A percentile compares a stretch with the other conserved stretches of the same genome.
phyloP scores from a whole-genome alignment of 345 rosid genomes.

The Lumnitzera littorea region DNA sequence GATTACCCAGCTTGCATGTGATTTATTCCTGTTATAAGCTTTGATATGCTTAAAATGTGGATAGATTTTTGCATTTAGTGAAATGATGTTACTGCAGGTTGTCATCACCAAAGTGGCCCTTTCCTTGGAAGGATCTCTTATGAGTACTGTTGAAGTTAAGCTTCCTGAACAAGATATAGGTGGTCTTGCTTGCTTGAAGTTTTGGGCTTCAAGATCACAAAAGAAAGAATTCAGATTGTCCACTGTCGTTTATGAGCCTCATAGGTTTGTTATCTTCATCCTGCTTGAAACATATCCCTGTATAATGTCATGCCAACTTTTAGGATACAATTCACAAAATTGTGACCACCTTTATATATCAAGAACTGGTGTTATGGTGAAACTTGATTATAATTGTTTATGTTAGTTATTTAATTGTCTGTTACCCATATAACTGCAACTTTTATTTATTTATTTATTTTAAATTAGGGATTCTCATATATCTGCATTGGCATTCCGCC shows the following conservation, averaged over 20 bases:
- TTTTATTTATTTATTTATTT: not conserved
- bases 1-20: not conserved
- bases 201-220: slow-evolving; percentile 58
- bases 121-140: slow-evolving; percentile 68
- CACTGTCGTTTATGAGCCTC: slow-evolving; percentile 90
- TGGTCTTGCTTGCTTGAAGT: slow-evolving; percentile 77
- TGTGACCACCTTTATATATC: no score
- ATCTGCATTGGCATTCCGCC: slow-evolving; percentile 77
- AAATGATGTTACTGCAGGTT: slow-evolving; percentile 29
- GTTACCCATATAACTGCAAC: no score
- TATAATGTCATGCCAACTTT: not conserved
- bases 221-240: slow-evolving; percentile 60
- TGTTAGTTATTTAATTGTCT: no score
- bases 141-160: slow-evolving; percentile 81
- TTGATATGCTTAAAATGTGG: no score
- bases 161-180: slow-evolving; percentile 89
- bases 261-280: slow-evolving; percentile 39
- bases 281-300: no score
- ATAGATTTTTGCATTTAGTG: not conserved
- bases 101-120: slow-evolving; percentile 71
- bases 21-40: no score
- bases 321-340: no score
- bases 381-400: no score
- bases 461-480: slow-evolving; percentile 66
- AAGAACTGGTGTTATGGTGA: no score